Base-by-base conservation (phyloP, 345 rosid genomes). In the Euphorbia lathyris region DNA sequence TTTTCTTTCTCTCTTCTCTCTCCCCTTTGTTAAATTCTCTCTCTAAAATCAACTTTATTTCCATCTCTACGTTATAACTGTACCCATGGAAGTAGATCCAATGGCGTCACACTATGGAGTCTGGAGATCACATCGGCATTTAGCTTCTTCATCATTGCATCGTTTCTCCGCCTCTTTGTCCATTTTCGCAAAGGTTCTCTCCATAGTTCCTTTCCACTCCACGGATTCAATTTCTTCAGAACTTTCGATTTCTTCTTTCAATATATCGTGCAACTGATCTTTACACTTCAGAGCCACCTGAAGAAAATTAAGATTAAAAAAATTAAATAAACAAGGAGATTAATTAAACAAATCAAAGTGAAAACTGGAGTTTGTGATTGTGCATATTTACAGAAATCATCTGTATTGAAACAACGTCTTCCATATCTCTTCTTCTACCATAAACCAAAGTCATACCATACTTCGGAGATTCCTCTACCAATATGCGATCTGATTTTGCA, bases 341-440 rank as follows among this genome's bases (percentile, higher is more conserved):
- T 0, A 55, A 63, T 22, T 0, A 14, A 40, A 27, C 10, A 52
- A 52, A 17, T 2, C 26, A 8, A 1, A 42, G 10, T 0, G 10
- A 17, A n/a, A 16, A 0, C 14, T 22, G 1, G 13, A 23, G 19
- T 4, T 16, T 7, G 5, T n/a, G 17, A 0, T 14, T 0, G 3
- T n/a, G 1, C 32, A 10, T 22, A 27, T 38, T 42, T 83, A 93
- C 99, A 75, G 99, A 72, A 98, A 95, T 76, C 4, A 88, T 78
- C 29, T 80, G 88, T 10, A 88, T 67, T 0, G 97, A 85, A 1
- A 95, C 94, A 3, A 97, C 87, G 65, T 95, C 99, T 79, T 95
- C 99, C 99, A 95, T 95, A 40, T 92, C 98, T 51, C 99, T 62
- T 70, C 99, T 79, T 65, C 97, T 77, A 1, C 99, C 99, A 56